Percentiles rank a stretch among this genome's conserved stretches.
phyloP scores from a whole-genome alignment of 164 flowering plant genomes.

The Berberis thunbergii region DNA sequence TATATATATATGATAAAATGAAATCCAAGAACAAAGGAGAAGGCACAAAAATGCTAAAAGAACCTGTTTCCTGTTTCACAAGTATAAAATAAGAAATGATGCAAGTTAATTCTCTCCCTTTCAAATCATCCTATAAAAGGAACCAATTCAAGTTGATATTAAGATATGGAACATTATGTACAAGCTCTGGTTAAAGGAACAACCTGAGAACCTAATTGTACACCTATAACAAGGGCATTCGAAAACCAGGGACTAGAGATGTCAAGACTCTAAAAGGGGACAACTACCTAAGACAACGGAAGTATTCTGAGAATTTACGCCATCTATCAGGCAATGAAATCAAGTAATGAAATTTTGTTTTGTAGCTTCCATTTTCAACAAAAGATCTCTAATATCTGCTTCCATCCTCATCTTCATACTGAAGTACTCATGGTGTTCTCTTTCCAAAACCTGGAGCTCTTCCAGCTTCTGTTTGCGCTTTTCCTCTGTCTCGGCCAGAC shows the following conservation, averaged over 20 bases:
- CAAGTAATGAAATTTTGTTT: conserved; percentile 46
- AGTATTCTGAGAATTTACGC: background rate
- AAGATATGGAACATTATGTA: conserved; percentile 18
- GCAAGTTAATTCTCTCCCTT: background rate
- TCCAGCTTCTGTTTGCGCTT: conserved; percentile 64
- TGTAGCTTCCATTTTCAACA: conserved; percentile 79
- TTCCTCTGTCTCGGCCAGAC: conserved; percentile 66
- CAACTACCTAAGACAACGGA: conserved; percentile 8
- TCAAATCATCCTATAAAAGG: too few relatives aligned
- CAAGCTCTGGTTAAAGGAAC: conserved; percentile 23
- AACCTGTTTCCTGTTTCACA: too few relatives aligned
- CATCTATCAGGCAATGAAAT: conserved; percentile 9
- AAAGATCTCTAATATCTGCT: conserved; percentile 64
- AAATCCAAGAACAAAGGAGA: background rate
- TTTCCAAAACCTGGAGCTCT: conserved; percentile 62
- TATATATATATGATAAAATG: too few relatives aligned
- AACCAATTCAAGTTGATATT: background rate
- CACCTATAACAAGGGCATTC: conserved; percentile 9
- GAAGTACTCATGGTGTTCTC: conserved; percentile 59
- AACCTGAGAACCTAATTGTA: conserved; percentile 21
- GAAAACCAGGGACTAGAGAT: conserved; percentile 2
- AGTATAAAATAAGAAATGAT: background rate
- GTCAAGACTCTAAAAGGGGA: background rate
- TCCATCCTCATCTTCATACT: conserved; percentile 87
- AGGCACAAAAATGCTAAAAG: too few relatives aligned